phyloP scores from a whole-genome alignment of 75 land plant genomes.

The Cunninghamia lanceolata region DNA sequence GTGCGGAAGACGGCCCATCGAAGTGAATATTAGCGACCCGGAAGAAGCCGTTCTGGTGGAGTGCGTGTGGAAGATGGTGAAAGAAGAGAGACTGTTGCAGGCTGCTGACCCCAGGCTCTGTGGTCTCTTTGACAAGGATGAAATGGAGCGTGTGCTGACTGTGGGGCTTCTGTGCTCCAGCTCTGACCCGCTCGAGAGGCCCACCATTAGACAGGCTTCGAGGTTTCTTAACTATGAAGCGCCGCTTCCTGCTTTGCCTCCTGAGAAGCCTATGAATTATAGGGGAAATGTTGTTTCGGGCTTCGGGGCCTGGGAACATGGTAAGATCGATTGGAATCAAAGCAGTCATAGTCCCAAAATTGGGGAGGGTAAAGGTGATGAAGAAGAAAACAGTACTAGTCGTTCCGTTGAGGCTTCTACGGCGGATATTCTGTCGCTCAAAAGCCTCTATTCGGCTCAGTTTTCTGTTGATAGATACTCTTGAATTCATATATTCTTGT shows the following conservation, averaged over 20 bases:
- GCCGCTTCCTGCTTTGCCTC: not conserved
- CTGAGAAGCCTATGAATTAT: not conserved
- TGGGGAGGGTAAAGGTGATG: not conserved
- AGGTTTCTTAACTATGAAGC: conserved; percentile 11
- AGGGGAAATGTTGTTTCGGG: not conserved
- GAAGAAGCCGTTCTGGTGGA: conserved; percentile 51
- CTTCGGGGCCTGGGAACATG: not conserved
- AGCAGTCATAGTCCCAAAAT: too few relatives aligned
- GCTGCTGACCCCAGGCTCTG: conserved; percentile 44
- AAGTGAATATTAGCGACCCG: conserved; percentile 9
- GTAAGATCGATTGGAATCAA: not conserved
- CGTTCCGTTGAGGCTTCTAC: not conserved
- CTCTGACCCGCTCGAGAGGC: conserved; percentile 41
- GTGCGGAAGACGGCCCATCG: conserved; percentile 50
- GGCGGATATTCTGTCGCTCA: not conserved
- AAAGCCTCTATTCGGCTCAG: not conserved
- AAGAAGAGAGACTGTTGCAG: conserved; percentile 22
- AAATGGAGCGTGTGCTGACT: conserved; percentile 39
- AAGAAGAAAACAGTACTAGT: not conserved
- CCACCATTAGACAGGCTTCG: conserved; percentile 51
- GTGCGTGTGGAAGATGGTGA: conserved; percentile 47
- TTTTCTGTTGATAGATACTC: not conserved
- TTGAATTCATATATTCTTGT: too few relatives aligned
- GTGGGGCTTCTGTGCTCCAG: conserved; percentile 60
- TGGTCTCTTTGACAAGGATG: conserved; percentile 7